phyloP scores from a whole-genome alignment of 352 stramenopile species.

The Phytophthora chlamydospora region DNA sequence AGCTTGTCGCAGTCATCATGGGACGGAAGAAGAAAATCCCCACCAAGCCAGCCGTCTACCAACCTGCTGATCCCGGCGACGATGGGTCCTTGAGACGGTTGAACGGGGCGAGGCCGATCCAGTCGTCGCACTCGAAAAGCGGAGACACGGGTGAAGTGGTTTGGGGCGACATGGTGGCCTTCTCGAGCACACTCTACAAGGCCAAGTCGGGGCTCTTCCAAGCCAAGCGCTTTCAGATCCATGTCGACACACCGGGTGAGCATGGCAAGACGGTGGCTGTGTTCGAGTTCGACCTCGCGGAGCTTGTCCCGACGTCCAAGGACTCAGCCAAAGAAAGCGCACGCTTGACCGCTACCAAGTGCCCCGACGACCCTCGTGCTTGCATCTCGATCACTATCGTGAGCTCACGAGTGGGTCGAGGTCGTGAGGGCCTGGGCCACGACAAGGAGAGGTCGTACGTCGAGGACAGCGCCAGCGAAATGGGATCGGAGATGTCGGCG shows the following conservation, averaged over 20 bases:
- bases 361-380: conserved; percentile 54
- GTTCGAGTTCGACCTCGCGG: conserved; percentile 75
- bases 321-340: conserved; percentile 71
- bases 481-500: conserved; percentile 53
- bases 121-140: conserved; percentile 30
- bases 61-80: conserved; percentile 34
- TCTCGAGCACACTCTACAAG: conserved; percentile 79
- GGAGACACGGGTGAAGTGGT: conserved; percentile 58
- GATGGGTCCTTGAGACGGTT: conserved; percentile 35
- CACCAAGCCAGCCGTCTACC: conserved; percentile 60
- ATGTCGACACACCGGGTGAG: conserved; percentile 46
- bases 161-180: conserved; percentile 78
- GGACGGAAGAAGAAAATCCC: conserved; percentile 75
- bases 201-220: conserved; percentile 77
- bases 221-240: conserved; percentile 69
- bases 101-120: conserved; percentile 32
- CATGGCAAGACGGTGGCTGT: conserved; percentile 60
- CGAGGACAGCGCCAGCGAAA: conserved; percentile 60
- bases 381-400: conserved; percentile 71
- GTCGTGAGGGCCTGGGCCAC: conserved; percentile 12
- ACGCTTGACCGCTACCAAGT: conserved; percentile 62
- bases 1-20: conserved; percentile 68
- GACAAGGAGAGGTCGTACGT: conserved; percentile 55
- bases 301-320: conserved; percentile 66
- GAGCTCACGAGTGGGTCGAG: conserved; percentile 47